Base-by-base conservation (phyloP, 345 rosid genomes). In the Toxicodendron radicans region DNA sequence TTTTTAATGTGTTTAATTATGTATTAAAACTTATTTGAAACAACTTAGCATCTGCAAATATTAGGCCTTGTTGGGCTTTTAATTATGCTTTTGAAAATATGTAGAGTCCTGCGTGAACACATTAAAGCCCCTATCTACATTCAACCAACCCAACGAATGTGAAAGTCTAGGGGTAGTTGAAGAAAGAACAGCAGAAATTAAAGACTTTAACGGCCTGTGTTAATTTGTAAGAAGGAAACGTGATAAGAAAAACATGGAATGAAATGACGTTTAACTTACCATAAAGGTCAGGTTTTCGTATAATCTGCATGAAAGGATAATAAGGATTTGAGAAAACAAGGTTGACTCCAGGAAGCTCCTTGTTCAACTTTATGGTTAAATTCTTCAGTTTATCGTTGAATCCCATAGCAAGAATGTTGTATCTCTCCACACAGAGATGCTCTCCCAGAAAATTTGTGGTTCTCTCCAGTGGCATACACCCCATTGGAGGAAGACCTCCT, bases 391-490 rank as follows among this genome's bases (percentile, higher is more conserved):
- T 88, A 1, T 58, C 66, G 32, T 88, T 88, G 76, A 88, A 88
- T 63, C 83, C 85, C 66, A 79, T 20, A 2, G 92, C 89, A 13
- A 88, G 27, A 18, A 78, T 73, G 63, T 88, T 88, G 79, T 77
- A 88, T 1, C 77, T 74, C 38, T 66, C 80, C 20, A 85, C 84
- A 35, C 92, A 86, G 7, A 72, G 71, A 2, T 79, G 74, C 24
- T 82, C 77, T 0, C 80, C 78, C 63, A 83, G 73, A 17, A 85
- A 0, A 73, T 88, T 88, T 1, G 85, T 79, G 56, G 89, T 79
- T 79, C 92, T 86, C 74, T 88, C 92, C 71, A 88, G 66, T 23
- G 92, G 92, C 90, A 88, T 79, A 9, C 92, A 88, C 43, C 92
- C 92, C 88, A 88, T 88, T 11, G 90, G 90, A 70, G 90, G 89